Evolutionary conservation across 257 asterid species (phyloP).

Genomic region (Solanum peruvianum): DNA sequence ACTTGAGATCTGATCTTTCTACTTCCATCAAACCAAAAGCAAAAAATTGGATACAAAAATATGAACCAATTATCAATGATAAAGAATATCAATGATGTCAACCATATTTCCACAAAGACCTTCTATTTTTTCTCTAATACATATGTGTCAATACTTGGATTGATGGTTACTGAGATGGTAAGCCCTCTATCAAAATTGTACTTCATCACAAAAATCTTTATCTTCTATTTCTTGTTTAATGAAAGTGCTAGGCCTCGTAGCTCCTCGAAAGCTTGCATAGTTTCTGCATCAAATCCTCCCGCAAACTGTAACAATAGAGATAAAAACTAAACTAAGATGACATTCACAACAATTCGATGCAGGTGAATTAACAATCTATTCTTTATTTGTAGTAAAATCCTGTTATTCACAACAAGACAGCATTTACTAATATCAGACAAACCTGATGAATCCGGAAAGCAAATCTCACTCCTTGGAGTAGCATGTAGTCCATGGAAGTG

Average conservation of each 20-base stretch:
- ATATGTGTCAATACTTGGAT: not conserved
- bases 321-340: not conserved
- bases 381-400: not conserved
- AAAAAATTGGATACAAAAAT: not conserved
- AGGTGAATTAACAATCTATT: not conserved
- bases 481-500: conserved; percentile 74
- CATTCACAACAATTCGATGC: not conserved
- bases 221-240: conserved; percentile 41
- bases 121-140: not conserved
- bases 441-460: conserved; percentile 98
- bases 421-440: not conserved
- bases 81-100: not conserved
- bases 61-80: not conserved
- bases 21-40: not conserved
- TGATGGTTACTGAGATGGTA: conserved; percentile 53
- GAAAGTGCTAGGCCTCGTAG: conserved; percentile 73
- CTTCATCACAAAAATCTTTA: not conserved
- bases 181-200: conserved; percentile 19
- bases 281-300: conserved; percentile 92
- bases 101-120: not conserved
- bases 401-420: not conserved
- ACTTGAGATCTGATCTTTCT: not conserved
- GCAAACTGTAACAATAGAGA: conserved; percentile 56
- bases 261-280: conserved; percentile 93
- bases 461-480: conserved; percentile 89